Conservation (phyloP, 345 rosid genomes). For the Melaleuca quinquenervia region DNA sequence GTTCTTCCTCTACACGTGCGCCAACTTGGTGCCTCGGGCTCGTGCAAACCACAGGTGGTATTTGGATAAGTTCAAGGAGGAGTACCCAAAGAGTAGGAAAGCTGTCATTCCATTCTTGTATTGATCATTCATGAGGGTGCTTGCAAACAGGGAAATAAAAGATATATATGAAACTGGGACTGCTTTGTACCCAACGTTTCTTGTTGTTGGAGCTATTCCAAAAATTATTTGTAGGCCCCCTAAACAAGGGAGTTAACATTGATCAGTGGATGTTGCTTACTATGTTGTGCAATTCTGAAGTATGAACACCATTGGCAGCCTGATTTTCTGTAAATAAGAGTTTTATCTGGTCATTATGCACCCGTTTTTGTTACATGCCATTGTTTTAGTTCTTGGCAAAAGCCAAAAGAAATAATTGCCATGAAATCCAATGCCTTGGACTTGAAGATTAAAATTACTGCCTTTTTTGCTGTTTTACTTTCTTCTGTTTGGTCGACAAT, state of each 20-base stretch:
- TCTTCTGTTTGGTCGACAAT: background rate
- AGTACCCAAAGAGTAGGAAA: slow-evolving; percentile 56
- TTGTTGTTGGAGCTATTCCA: background rate
- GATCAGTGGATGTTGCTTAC: background rate
- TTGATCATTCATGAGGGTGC: slow-evolving; percentile 9
- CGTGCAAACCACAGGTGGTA: slow-evolving; percentile 62
- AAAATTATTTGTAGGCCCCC: background rate
- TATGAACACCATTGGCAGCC: background rate
- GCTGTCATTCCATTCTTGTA: slow-evolving; percentile 67
- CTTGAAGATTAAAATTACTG: background rate
- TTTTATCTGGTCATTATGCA: background rate
- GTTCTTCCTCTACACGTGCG: slow-evolving; percentile 64
- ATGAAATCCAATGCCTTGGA: background rate
- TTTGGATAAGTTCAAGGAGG: slow-evolving; percentile 59
- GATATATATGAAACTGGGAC: background rate
- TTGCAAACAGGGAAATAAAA: background rate
- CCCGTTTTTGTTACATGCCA: background rate
- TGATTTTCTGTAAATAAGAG: background rate
- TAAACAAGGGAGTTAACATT: background rate
- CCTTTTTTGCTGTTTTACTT: background rate
- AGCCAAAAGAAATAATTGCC: background rate
- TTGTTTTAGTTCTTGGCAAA: background rate
- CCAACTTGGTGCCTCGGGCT: slow-evolving; percentile 76
- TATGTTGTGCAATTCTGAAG: background rate
- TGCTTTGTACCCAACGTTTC: background rate